A percentile compares a stretch with the other conserved stretches of the same genome.
phyloP scores from a whole-genome alignment of 495 filamentous ascomycete genomes.

The Letharia lupina region DNA sequence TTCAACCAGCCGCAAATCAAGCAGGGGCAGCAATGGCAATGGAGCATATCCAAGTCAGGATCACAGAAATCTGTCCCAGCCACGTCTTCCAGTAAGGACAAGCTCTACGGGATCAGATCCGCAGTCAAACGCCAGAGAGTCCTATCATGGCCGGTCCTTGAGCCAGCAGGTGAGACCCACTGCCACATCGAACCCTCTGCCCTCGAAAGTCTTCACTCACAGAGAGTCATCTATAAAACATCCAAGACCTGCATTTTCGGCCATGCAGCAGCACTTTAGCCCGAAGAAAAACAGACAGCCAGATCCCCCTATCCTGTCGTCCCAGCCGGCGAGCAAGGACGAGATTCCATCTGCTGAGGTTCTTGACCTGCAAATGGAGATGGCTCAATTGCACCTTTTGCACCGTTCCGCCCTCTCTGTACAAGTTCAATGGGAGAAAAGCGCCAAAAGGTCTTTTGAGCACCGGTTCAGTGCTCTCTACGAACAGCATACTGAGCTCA shows the following conservation, averaged over 20 bases:
- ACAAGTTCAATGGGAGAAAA: slow-evolving; percentile 33
- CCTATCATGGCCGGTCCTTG: slow-evolving; percentile 15
- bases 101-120: not conserved
- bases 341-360: slow-evolving; percentile 48
- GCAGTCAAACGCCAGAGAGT: slow-evolving; percentile 6
- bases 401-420: slow-evolving; percentile 40
- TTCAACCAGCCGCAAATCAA: slow-evolving; percentile 9
- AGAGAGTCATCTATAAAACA: slow-evolving; percentile 24
- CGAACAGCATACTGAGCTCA: slow-evolving; percentile 29
- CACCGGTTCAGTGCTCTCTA: slow-evolving; percentile 37
- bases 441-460: slow-evolving; percentile 31
- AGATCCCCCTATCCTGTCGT: slow-evolving; percentile 23
- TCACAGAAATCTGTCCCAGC: not conserved
- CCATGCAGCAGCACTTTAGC: slow-evolving; percentile 61
- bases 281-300: slow-evolving; percentile 57
- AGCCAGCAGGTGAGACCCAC: slow-evolving; percentile 20
- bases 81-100: not conserved
- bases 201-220: not conserved
- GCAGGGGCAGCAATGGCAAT: not conserved
- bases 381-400: slow-evolving; percentile 63
- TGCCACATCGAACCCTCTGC: slow-evolving; percentile 1
- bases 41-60: not conserved
- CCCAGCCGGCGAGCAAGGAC: slow-evolving; percentile 16
- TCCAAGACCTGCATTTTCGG: slow-evolving; percentile 50
- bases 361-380: slow-evolving; percentile 57